Evolutionary conservation across 768 basidiomycete species (phyloP), one percentile per base, ranked within the genome.

Genomic region (Epithele typhae): DNA sequence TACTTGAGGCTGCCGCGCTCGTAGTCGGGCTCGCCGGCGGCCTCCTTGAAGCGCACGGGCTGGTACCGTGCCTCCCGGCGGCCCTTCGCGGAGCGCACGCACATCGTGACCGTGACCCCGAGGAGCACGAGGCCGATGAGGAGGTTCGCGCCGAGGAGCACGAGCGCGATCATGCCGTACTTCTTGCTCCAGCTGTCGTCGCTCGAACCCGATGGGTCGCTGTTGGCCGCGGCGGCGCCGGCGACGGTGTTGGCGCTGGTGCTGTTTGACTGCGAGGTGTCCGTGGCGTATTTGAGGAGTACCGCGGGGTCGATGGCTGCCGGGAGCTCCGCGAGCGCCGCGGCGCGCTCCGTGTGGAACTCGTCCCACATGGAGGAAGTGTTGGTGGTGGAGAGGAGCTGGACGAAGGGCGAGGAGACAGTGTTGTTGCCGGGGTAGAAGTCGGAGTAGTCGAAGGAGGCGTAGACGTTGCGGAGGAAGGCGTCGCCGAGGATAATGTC

Each of bases 381-480:
- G 45, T 58, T 40, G 36, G 58, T 61, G 15, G 59, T 61, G 21
- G 60, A 42, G 34, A 65, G 40, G 41, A 68, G 50, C 53, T 67
- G 67, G 39, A 68, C 56, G 59, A 56, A 68, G 1, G 67, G 65
- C 10, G 54, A 51, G 19, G 48, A 58, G 43, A 46, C 48, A 32
- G 50, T 56, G 44, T 54, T 44, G 33, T 53, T 51, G 6, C 39
- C 41, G 4, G 50, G 42, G 18, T 43, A 46, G 36, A 18, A 45
- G 51, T 55, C 48, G 25, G 55, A 57, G 43, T 55, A 62, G 48
- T 62, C 54, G 48, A 62, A 62, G 58, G 64, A 49, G 5, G 55
- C 52, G 47, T 69, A 69, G 39, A 62, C 61, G 45, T 64, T 67
- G 39, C 65, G 62, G 27, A 69, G 54, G 59, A 69, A 64, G 17